phyloP scores from a whole-genome alignment of 2,329 filamentous ascomycete genomes.

The Fusarium redolens region DNA sequence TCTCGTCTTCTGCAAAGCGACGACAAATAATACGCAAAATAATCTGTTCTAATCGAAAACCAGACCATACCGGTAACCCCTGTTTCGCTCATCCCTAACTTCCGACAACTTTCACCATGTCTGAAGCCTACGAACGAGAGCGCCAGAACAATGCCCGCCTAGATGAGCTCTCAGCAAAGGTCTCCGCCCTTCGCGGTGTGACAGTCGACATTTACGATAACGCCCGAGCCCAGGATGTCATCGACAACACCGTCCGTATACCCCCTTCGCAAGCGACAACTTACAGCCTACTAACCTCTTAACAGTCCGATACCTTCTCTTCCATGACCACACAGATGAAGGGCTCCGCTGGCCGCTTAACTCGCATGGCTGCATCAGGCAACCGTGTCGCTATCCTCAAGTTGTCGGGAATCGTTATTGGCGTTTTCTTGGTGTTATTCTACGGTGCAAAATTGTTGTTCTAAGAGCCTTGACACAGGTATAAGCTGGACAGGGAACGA shows the following conservation, averaged over 20 bases:
- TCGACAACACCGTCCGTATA: slow-evolving; percentile 81
- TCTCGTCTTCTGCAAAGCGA: background rate
- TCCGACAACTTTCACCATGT: slow-evolving; percentile 61
- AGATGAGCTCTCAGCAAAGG: slow-evolving; percentile 89
- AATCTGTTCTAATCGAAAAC: background rate
- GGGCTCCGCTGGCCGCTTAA: slow-evolving; percentile 83
- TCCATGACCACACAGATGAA: slow-evolving; percentile 85
- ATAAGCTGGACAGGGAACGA: background rate
- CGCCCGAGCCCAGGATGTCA: slow-evolving; percentile 85
- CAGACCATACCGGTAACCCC: background rate
- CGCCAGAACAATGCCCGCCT: slow-evolving; percentile 95
- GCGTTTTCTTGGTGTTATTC: slow-evolving; percentile 77
- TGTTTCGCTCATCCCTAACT: slow-evolving; percentile 2
- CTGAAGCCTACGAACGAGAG: slow-evolving; percentile 82
- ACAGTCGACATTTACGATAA: slow-evolving; percentile 99
- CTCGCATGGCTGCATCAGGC: slow-evolving; percentile 89
- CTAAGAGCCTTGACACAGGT: slow-evolving; percentile 46
- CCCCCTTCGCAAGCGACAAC: background rate
- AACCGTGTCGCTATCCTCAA: slow-evolving; percentile 94
- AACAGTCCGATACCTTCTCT: slow-evolving; percentile 88
- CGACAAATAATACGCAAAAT: background rate
- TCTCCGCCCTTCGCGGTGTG: slow-evolving; percentile 89
- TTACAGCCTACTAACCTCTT: slow-evolving; percentile 14
- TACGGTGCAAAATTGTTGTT: slow-evolving; percentile 75
- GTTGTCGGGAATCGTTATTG: slow-evolving; percentile 84